Conservation (phyloP, 768 basidiomycete genomes). For the Amanita phalloides region DNA sequence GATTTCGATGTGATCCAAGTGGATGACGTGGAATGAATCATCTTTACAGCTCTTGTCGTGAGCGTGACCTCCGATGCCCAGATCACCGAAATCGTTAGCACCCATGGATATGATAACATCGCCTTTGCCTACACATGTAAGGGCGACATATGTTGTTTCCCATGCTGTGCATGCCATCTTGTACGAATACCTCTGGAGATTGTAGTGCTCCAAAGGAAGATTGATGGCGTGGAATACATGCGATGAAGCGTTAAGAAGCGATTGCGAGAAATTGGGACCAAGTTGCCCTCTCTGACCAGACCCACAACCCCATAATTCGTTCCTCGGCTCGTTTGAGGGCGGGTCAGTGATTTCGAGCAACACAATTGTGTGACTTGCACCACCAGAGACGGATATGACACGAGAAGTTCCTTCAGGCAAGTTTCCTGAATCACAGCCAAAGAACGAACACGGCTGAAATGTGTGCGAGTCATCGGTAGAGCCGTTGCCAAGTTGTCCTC, state of each 20-base stretch:
- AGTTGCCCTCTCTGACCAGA: constrained; percentile 67
- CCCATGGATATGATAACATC: constrained; percentile 74
- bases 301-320: constrained; percentile 66
- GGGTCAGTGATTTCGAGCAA: constrained; percentile 30
- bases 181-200: constrained; percentile 29
- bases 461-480: constrained; percentile 33
- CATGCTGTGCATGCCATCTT: constrained; percentile 57
- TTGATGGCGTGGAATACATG: constrained; percentile 39
- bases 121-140: constrained; percentile 27
- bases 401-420: constrained; percentile 20
- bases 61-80: constrained; percentile 40
- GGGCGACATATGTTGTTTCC: constrained; percentile 75
- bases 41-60: constrained; percentile 5
- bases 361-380: constrained; percentile 73
- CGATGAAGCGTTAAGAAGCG: constrained; percentile 8
- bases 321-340: background rate
- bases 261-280: constrained; percentile 26
- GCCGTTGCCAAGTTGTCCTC: constrained; percentile 39
- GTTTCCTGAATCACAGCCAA: constrained; percentile 13
- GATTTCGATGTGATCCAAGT: constrained; percentile 27
- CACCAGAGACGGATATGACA: constrained; percentile 47
- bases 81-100: constrained; percentile 73
- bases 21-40: constrained; percentile 29
- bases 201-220: constrained; percentile 24
- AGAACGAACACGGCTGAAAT: constrained; percentile 32